phyloP scores from a whole-genome alignment of 495 filamentous ascomycete species.

The Hyaloscypha hepaticicola region DNA sequence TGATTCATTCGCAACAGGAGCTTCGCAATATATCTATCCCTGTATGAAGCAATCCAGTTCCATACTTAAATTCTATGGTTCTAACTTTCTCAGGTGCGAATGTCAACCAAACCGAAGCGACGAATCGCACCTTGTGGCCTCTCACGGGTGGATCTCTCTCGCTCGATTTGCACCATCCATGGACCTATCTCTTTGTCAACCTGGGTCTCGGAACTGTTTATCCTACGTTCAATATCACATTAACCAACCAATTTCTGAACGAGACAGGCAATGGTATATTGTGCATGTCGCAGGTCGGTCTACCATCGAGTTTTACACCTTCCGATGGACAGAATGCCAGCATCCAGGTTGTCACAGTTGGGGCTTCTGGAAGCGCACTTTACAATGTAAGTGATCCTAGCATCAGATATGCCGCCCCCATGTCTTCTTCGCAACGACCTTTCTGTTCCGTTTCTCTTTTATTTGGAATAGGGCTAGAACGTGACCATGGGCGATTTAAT shows the following conservation, averaged over 20 bases:
- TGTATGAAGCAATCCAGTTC: slow-evolving; percentile 41
- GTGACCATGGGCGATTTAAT: not conserved
- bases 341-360: slow-evolving; percentile 58
- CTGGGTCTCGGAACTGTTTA: slow-evolving; percentile 57
- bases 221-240: slow-evolving; percentile 59
- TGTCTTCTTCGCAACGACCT: not conserved
- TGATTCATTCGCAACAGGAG: slow-evolving; percentile 42
- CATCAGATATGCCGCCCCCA: not conserved
- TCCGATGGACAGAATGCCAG: slow-evolving; percentile 51
- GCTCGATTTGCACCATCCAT: slow-evolving; percentile 52
- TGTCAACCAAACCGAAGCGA: slow-evolving; percentile 41
- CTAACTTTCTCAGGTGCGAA: slow-evolving; percentile 47
- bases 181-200: slow-evolving; percentile 61
- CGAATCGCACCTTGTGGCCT: slow-evolving; percentile 63
- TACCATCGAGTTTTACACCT: slow-evolving; percentile 42
- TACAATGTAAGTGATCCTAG: slow-evolving; percentile 55
- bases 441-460: not conserved
- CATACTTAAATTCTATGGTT: slow-evolving; percentile 4
- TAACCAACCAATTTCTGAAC: slow-evolving; percentile 53
- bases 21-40: slow-evolving; percentile 56
- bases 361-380: slow-evolving; percentile 46
- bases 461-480: not conserved
- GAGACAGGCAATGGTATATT: slow-evolving; percentile 60
- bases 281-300: slow-evolving; percentile 50
- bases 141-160: slow-evolving; percentile 53